Base-by-base conservation (phyloP, 2,329 filamentous ascomycete species). In the Scytalidium sp. region DNA sequence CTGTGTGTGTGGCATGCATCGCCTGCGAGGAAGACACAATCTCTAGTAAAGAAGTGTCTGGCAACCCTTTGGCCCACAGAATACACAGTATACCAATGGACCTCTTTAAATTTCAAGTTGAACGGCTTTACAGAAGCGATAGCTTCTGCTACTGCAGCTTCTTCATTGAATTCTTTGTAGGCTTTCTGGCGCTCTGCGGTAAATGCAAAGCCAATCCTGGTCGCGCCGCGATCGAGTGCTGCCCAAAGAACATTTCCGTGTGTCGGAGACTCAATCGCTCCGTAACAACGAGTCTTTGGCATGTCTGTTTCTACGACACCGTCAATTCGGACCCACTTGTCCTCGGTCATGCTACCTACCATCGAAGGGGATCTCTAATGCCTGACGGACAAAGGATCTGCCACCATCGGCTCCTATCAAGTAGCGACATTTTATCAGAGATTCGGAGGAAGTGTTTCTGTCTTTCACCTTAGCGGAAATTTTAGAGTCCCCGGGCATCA, bases 1-100 rank as follows among this genome's bases (percentile, higher is more conserved):
- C 75, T 80, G 57, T 85, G 81, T 0, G 81, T 82, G 53, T 83
- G 79, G 50, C 75, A 79, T 19, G 78, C 76, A 58, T 83, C 79
- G 0, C 79, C 79, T 1, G 75, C 76, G 10, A 82, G 63, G 54
- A 81, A 81, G 4, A 81, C 70, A n/a, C 75, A 74, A 46, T 75
- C 64, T n/a, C 77, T 68, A 36, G 76, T 71, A 54, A 81, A 76
- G 63, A 85, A 86, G 23, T 71, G 69, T 29, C 78, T 73, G 0
- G 82, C 83, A 19, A 85, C 71, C 13, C 81, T 73, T 63, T 84
- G 81, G 2, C 79, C 79, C 27, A 83, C 79, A 9, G 71, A 68
- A 52, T 82, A 82, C 10, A 78, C 74, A 2, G 76, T 81, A 73
- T 79, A 84, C 81, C 81, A 84, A 62, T 76, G 49, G 3, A 72